Base-by-base conservation (phyloP, 2,329 filamentous ascomycete species). In the Chalaropsis thielavioides region DNA sequence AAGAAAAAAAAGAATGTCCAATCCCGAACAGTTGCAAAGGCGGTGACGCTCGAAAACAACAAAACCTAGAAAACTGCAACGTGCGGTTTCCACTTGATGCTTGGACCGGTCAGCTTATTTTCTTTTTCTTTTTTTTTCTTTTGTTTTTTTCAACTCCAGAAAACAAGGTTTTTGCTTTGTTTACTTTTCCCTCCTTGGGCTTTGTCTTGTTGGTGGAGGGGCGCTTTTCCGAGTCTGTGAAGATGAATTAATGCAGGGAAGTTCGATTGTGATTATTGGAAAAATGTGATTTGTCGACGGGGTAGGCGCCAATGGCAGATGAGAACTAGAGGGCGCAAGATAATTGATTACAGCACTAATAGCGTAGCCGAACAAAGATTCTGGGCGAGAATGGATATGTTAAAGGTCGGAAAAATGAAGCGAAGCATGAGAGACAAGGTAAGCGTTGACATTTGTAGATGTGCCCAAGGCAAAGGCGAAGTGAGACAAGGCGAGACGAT, bases 1-100 rank as follows among this genome's bases (percentile, higher is more conserved):
- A 61, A 44, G 63, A 40, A 61, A 62, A 62, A 63, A 46, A 56
- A 63, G 59, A 62, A 61, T 63, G 63, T 8, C 31, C 58, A 65
- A 69, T 63, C 66, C 60, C 65, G 68, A 67, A 62, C 61, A 51
- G 64, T 54, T 59, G 44, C 68, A 49, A 61, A 68, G 63, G 64
- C 31, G 62, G 44, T 68, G 65, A 67, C 54, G 67, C 63, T 51
- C 38, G 24, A 35, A 27, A 64, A 43, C 35, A 24, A 22, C 63
- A 40, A 19, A 61, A 38, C 54, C 24, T 35, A 35, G 17, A 44
- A 61, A 44, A 24, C 54, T 58, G 54, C 54, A 58, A 58, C 27
- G 54, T 58, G 54, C 54, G 54, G 54, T 58, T 58, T 27, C 54
- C 54, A 38, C 54, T 35, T 62, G 64, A 56, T 68, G 63, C n/a